These are phyloP conservation scores for Pontederia paniculata DNA, from an alignment of 176 grass and related monocot species.

Conservation along the genomic window DNA sequence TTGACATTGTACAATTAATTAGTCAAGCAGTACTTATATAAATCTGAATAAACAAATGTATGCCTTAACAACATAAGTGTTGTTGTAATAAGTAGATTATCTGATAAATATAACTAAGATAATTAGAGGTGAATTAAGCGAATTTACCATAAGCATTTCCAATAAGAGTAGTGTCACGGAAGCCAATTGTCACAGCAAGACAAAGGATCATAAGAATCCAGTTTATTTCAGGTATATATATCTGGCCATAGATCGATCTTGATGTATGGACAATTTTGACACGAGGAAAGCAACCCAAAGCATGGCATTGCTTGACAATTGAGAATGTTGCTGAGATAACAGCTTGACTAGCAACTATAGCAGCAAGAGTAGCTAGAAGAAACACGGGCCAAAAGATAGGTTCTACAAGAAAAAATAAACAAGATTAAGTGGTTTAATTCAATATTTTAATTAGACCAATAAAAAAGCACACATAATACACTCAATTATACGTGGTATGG, in stretches of 20 bases:
- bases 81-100: too few relatives aligned
- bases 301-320: slow-evolving; percentile 93
- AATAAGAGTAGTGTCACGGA: slow-evolving; percentile 75
- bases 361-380: slow-evolving; percentile 81
- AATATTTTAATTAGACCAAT: slow-evolving; percentile 1
- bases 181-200: slow-evolving; percentile 66
- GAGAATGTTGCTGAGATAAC: slow-evolving; percentile 97
- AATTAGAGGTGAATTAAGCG: not conserved
- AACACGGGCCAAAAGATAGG: slow-evolving; percentile 85
- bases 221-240: slow-evolving; percentile 98
- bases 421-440: not conserved
- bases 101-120: not conserved
- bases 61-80: too few relatives aligned
- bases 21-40: too few relatives aligned
- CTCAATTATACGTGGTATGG: slow-evolving; percentile 66
- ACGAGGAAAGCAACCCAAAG: slow-evolving; percentile 90
- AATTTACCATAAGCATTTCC: slow-evolving; percentile 84
- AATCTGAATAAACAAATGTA: too few relatives aligned
- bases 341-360: slow-evolving; percentile 91
- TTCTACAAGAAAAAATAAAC: slow-evolving; percentile 30
- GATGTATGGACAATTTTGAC: slow-evolving; percentile 97
- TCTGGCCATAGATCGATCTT: slow-evolving; percentile 90
- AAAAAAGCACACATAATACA: not conserved
- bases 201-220: slow-evolving; percentile 98
- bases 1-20: too few relatives aligned